A percentile compares a stretch with the other conserved stretches of the same genome.
Conservation (phyloP, 75 land plant species). For the Picea glauca region DNA sequence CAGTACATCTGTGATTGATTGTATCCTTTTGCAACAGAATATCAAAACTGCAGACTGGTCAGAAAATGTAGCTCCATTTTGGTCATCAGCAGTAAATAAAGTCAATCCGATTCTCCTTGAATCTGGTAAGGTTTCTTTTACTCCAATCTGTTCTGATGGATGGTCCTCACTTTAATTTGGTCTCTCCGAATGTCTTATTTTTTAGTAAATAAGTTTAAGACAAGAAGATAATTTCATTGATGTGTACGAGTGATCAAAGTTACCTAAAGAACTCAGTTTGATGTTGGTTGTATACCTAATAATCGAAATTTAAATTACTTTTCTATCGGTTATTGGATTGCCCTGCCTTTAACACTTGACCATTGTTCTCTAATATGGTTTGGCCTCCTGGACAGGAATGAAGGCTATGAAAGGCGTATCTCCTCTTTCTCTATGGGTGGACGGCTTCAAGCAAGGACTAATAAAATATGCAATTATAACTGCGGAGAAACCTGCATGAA, state of each 20-base stretch:
- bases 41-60: constrained; percentile 89
- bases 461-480: constrained; percentile 88
- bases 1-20: background rate
- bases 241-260: no score
- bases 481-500: constrained; percentile 56
- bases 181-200: no score
- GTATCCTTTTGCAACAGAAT: constrained; percentile 44
- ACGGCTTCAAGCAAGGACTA: constrained; percentile 78
- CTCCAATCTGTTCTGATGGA: background rate
- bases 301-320: no score
- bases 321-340: no score
- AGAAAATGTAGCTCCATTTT: constrained; percentile 82
- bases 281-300: no score
- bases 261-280: no score
- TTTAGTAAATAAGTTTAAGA: background rate
- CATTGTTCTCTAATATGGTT: background rate
- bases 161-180: background rate
- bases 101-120: constrained; percentile 61
- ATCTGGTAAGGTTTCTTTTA: constrained; percentile 41
- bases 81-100: constrained; percentile 91
- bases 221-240: background rate
- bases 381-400: constrained; percentile 46
- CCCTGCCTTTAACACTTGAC: no score
- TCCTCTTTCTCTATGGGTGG: constrained; percentile 82
- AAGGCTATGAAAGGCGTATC: constrained; percentile 80